Evolutionary conservation across 2,329 filamentous ascomycete species (phyloP), one percentile per base, ranked within the genome.

Genomic region (Calonectria leucothoes): DNA sequence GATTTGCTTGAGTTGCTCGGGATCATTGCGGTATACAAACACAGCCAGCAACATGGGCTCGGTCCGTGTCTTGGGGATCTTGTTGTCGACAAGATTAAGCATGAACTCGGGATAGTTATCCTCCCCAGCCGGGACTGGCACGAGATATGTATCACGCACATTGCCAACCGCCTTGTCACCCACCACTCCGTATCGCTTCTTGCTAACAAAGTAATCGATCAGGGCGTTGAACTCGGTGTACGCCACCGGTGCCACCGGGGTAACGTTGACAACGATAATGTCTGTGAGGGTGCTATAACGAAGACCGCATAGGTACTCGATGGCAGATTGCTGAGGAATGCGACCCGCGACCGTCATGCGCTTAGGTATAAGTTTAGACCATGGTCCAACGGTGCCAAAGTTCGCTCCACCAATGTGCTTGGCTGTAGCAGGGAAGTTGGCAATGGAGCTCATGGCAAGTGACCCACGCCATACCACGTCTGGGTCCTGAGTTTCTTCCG

Each of bases 61-160:
- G 0, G 92, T 88, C 20, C 94, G 90, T 2, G 90, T 90, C 72
- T 91, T 89, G 55, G 96, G 94, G 37, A 98, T 90, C 35, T 91
- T 91, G 82, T 96, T 96, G 78, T 96, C 94, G 75, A 95, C 93
- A n/a, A 98, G 89, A 80, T 98, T 94, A 74, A 95, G 91, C 83
- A 98, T 92, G 79, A 98, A 98, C 74, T 96, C 94, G 0, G 97
- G 96, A 52, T 96, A 90, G 64, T 90, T 91, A 39, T 87, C 88
- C 31, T 91, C 88, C 31, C 94, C 95, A 6, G 92, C 89, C 37
- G 95, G 91, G 6, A 98, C 91, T 0, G 97, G 96, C 12, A 98
- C 93, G 37, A 98, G 90, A 83, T 98, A 98, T 1, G 96, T 94
- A 82, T 98, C 96, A 73, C 95, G 93, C 63, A 98, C 94, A 73